phyloP scores from a whole-genome alignment of 2,329 filamentous ascomycete genomes.

The Fusarium mangiferae region DNA sequence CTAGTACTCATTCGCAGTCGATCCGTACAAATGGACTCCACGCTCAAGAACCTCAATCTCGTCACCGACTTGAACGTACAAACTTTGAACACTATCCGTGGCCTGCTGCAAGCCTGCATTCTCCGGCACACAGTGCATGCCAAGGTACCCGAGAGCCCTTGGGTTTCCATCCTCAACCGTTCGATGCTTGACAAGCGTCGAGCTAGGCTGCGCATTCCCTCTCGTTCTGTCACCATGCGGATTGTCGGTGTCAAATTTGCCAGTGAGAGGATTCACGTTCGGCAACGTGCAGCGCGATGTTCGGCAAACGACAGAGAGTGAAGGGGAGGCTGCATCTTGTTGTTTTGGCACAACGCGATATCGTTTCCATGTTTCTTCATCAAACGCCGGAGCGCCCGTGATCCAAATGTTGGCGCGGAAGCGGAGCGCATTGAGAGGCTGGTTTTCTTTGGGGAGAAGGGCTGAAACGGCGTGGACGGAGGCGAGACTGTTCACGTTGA shows the following conservation, averaged over 20 bases:
- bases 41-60: slow-evolving; percentile 45
- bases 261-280: slow-evolving; percentile 25
- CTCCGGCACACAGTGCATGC: slow-evolving; percentile 47
- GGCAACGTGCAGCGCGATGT: slow-evolving; percentile 36
- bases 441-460: slow-evolving; percentile 21
- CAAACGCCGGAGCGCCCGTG: slow-evolving; percentile 25
- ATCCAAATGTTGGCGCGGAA: slow-evolving; percentile 36
- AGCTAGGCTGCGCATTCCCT: slow-evolving; percentile 43
- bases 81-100: background rate
- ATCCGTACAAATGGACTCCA: slow-evolving; percentile 42
- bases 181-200: slow-evolving; percentile 36
- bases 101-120: slow-evolving; percentile 27
- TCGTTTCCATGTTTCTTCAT: slow-evolving; percentile 31
- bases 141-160: slow-evolving; percentile 43
- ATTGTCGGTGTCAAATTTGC: slow-evolving; percentile 9
- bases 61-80: slow-evolving; percentile 42
- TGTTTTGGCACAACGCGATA: slow-evolving; percentile 3
- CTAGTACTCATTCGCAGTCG: slow-evolving; percentile 43
- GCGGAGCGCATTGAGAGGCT: slow-evolving; percentile 29
- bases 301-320: slow-evolving; percentile 29
- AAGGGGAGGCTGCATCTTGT: background rate
- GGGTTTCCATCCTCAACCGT: slow-evolving; percentile 43
- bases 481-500: slow-evolving; percentile 31
- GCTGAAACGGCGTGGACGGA: slow-evolving; percentile 29
- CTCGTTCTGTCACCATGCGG: slow-evolving; percentile 14